Conservation (phyloP, 108 stramenopile genomes). For the Cyclotella kingstonii region DNA sequence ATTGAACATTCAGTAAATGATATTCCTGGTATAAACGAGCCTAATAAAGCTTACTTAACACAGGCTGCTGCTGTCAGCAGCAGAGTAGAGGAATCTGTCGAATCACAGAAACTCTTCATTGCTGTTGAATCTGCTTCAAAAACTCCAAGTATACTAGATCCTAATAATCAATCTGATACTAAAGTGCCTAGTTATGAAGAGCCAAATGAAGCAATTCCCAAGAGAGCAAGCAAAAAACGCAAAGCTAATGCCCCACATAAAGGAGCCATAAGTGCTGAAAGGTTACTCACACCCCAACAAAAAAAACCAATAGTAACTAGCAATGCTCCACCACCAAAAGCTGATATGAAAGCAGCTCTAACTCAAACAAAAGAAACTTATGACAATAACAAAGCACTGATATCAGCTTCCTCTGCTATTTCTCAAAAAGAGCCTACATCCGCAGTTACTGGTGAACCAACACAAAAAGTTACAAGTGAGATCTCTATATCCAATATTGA, state of each 20-base stretch:
- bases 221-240: slow-evolving; percentile 34
- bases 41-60: too few species aligned
- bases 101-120: neutral
- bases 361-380: too few species aligned
- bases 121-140: neutral
- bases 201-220: neutral
- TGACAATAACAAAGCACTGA: too few species aligned
- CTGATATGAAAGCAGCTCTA: too few species aligned
- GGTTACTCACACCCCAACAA: neutral
- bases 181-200: slow-evolving; percentile 3
- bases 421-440: slow-evolving; percentile 3
- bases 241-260: slow-evolving; percentile 35
- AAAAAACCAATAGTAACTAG: neutral
- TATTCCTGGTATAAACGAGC: neutral
- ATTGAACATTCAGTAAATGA: neutral
- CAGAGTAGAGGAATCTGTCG: too few species aligned
- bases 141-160: neutral
- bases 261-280: slow-evolving; percentile 7
- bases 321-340: neutral
- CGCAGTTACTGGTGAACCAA: neutral
- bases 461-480: neutral
- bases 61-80: too few species aligned
- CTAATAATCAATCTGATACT: slow-evolving; percentile 1
- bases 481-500: too few species aligned
- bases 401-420: too few species aligned